A percentile compares a stretch with the other conserved stretches of the same genome.
Conservation (phyloP, 2,329 filamentous ascomycete genomes). For the Colletotrichum nymphaeae region DNA sequence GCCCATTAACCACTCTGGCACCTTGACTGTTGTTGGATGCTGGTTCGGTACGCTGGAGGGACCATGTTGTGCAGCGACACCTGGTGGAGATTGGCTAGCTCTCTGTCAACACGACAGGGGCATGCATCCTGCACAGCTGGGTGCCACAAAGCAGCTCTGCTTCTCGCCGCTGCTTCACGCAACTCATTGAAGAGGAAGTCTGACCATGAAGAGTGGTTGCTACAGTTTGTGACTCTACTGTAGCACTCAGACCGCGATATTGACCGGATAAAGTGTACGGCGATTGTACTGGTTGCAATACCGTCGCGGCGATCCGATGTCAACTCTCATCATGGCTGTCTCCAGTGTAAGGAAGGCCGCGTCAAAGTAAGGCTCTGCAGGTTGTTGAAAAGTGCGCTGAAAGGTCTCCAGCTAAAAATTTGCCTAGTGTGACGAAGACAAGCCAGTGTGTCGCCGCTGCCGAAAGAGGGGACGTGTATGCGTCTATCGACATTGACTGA, state of each 20-base stretch:
- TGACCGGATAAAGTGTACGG: not conserved
- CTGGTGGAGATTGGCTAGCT: not conserved
- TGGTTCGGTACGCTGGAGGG: rapidly evolving
- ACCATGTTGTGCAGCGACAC: no score
- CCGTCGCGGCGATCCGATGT: not conserved
- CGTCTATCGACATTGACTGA: not conserved
- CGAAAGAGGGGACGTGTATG: not conserved
- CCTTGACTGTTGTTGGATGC: slow-evolving; percentile 9
- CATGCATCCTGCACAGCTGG: not conserved
- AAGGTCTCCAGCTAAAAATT: not conserved
- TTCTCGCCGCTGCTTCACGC: no score
- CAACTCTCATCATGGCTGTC: not conserved
- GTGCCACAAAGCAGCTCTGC: no score
- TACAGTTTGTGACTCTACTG: not conserved
- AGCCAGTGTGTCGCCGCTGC: not conserved
- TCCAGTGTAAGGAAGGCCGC: not conserved
- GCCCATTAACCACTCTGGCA: slow-evolving; percentile 37
- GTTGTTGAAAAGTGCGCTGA: not conserved
- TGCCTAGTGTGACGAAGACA: not conserved
- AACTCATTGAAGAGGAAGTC: not conserved
- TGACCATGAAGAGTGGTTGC: not conserved
- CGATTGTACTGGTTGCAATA: not conserved
- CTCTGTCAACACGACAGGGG: not conserved
- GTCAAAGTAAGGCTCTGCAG: not conserved
- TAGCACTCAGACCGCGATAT: not conserved